Evolutionary conservation across 2,329 filamentous ascomycete genomes (phyloP), one percentile per base, ranked within the genome.

Genomic region (Cyphellophora attinorum): DNA sequence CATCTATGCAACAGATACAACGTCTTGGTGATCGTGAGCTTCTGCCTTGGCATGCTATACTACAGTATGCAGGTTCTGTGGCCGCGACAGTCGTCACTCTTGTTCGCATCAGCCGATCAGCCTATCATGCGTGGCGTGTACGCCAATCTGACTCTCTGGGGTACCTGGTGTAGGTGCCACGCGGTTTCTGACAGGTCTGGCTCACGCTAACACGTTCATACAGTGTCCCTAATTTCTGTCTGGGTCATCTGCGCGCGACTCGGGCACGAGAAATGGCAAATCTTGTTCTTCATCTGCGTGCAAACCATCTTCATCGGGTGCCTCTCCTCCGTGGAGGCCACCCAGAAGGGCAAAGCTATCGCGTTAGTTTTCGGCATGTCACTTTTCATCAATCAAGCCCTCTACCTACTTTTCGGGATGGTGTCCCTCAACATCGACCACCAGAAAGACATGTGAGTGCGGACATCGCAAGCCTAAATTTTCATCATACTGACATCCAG

Each of bases 1-100:
- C 14, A 21, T 33, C 19, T 18, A 4, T 19, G 62, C 35, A 38
- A 51, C 5, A 55, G 55, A 1, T 67, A 59, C 42, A 50, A 55
- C 19, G 61, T 58, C 34, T 53, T 64, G 29, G 52, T 64, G 17
- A 39, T 51, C 17, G 51, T 56, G 27, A 62, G 60, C 2, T 54
- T 55, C 4, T 54, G 65, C 31, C 59, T 55, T n/a, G 58, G 58
- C 19, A 65, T 65, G 59, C 50, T 65, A 6, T 68, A 65, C 48
- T 67, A 62, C 48, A 56, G 54, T 11, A 48, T 68, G 39, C 64
- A 55, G 8, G 53, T 67, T 10, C 53, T 67, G 12, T 67, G 64
- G 64, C 65, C 64, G 2, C 57, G 27, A 3, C 11, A 35, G 18
- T 35, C 39, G 8, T 25, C 35, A 8, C 28, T 38, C 5, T 35